phyloP scores from a whole-genome alignment of 2,329 filamentous ascomycete species.

The Aureobasidium sp. region DNA sequence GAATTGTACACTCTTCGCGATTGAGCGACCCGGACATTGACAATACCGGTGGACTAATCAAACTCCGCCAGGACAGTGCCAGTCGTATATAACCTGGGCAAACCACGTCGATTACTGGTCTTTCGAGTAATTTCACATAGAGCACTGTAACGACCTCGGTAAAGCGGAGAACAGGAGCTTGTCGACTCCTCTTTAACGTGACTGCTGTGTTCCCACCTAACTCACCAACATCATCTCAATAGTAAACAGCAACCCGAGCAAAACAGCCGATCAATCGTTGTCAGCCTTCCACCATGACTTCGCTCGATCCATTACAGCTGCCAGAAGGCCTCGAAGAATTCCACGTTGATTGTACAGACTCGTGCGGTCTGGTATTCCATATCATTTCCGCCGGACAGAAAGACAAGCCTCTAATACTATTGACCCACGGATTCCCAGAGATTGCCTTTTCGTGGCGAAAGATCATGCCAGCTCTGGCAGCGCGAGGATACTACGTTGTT shows the following conservation, averaged over 20 bases:
- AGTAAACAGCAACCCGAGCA: no score
- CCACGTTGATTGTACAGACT: constrained; percentile 46
- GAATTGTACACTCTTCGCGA: not conserved
- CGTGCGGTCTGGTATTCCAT: constrained; percentile 53
- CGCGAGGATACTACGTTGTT: constrained; percentile 55
- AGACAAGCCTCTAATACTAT: constrained; percentile 48
- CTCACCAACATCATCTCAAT: not conserved
- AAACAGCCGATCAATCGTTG: not conserved
- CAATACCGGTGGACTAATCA: not conserved
- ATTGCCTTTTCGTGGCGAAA: constrained; percentile 63
- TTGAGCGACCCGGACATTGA: not conserved
- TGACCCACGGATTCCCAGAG: constrained; percentile 61
- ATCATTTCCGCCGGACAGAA: constrained; percentile 46
- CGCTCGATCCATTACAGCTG: constrained; percentile 41
- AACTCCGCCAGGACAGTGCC: not conserved
- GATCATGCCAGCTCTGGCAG: constrained; percentile 50
- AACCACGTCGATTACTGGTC: not conserved
- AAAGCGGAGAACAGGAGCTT: not conserved
- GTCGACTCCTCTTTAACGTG: not conserved
- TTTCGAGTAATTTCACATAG: not conserved
- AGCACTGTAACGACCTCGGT: not conserved
- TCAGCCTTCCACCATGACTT: not conserved
- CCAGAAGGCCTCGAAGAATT: constrained; percentile 48
- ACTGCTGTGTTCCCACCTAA: not conserved
- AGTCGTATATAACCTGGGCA: not conserved